phyloP scores from a whole-genome alignment of 2,329 filamentous ascomycete genomes.

The Dactylellina drechsleri region DNA sequence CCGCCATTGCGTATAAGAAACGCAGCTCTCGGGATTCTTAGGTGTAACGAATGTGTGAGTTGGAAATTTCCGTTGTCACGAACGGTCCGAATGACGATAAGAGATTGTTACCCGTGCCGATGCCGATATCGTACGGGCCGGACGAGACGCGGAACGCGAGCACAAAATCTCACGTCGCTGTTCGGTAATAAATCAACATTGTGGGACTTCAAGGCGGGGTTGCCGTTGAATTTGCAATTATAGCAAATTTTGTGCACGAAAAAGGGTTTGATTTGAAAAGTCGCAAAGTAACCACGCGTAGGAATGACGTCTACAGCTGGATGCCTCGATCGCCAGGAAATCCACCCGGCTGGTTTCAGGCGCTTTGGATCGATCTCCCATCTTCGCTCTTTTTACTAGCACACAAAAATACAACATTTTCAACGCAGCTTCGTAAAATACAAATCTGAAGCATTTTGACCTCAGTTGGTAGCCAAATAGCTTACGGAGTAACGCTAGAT shows the following conservation, averaged over 20 bases:
- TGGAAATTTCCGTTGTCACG: no score
- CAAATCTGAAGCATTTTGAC: no score
- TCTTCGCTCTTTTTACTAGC: neutral
- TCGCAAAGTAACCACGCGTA: neutral
- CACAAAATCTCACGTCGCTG: neutral
- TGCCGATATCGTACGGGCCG: constrained; percentile 6
- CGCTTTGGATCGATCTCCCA: constrained; percentile 1
- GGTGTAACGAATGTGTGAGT: no score
- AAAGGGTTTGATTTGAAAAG: neutral
- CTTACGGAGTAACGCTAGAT: no score
- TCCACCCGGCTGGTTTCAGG: neutral
- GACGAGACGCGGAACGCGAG: neutral
- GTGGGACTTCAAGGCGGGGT: neutral
- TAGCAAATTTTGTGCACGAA: constrained; percentile 1
- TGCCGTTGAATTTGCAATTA: neutral
- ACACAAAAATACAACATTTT: neutral
- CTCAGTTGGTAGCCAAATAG: no score
- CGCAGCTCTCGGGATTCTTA: no score
- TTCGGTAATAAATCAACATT: neutral
- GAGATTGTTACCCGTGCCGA: neutral
- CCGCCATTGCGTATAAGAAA: constrained; percentile 11
- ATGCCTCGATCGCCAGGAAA: neutral
- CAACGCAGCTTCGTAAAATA: neutral
- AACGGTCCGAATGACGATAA: neutral
- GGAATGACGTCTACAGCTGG: constrained; percentile 2